These are phyloP conservation scores for Cavenderia fasciculata DNA, from an alignment of 78 protist genomes.

Conservation along the genomic window DNA sequence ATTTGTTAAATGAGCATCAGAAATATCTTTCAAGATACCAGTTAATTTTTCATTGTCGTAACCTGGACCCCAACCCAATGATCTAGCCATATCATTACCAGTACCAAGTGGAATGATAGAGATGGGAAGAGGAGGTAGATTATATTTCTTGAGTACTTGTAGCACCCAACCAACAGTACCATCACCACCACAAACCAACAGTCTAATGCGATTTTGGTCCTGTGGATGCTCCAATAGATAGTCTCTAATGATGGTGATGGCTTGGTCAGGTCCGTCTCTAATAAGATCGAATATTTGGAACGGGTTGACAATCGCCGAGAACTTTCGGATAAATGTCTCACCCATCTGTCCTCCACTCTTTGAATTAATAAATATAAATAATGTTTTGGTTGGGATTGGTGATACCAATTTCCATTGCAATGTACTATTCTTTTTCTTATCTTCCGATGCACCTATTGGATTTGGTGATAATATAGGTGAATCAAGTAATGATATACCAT, in stretches of 20 bases:
- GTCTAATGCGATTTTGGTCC: constrained; percentile 16
- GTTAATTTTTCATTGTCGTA: constrained; percentile 66
- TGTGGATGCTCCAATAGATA: constrained; percentile 32
- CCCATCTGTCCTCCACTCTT: constrained; percentile 78
- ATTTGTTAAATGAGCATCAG: background rate
- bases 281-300: constrained; percentile 56
- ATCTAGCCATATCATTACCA: constrained; percentile 95
- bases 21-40: constrained; percentile 1
- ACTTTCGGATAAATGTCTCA: constrained; percentile 6
- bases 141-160: constrained; percentile 24
- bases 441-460: background rate
- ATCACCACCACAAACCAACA: constrained; percentile 94
- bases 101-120: constrained; percentile 92
- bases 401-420: background rate
- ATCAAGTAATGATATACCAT: background rate
- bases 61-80: constrained; percentile 91
- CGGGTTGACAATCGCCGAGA: constrained; percentile 51
- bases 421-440: background rate
- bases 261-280: constrained; percentile 36
- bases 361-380: constrained; percentile 56
- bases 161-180: constrained; percentile 95
- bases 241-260: background rate
- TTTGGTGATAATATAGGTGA: background rate
- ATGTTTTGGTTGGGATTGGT: background rate
- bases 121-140: constrained; percentile 50